Conservation (phyloP, 2,329 filamentous ascomycete genomes). For the Ceratocystis variospora region DNA sequence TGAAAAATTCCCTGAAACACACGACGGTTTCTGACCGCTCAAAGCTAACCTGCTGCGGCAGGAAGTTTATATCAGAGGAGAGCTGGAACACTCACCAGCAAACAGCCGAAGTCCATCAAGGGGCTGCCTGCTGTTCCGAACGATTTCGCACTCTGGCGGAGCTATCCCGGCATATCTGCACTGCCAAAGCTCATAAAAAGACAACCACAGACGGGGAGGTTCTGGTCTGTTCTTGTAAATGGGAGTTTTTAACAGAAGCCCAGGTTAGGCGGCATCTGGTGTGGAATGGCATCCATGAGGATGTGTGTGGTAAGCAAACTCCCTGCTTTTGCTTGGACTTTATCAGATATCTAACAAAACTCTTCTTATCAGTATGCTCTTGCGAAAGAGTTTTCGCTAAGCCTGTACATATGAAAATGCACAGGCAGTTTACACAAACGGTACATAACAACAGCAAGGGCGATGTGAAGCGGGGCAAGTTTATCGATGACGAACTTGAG, state of each 20-base stretch:
- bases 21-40: neutral
- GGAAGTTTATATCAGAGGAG: neutral
- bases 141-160: neutral
- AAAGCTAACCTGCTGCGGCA: neutral
- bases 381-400: neutral
- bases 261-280: neutral
- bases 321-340: neutral
- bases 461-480: neutral
- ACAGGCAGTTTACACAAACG: neutral
- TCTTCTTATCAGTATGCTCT: neutral
- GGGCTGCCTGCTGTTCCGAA: neutral
- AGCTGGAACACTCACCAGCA: neutral
- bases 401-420: neutral
- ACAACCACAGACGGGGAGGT: neutral
- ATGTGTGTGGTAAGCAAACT: neutral
- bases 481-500: neutral
- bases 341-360: neutral
- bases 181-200: neutral
- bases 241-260: neutral
- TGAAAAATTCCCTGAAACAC: neutral
- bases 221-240: neutral
- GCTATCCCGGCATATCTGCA: neutral
- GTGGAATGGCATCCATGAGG: neutral
- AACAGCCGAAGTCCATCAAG: neutral
- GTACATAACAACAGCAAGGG: neutral